Percentiles rank a stretch among this genome's conserved stretches.
Evolutionary conservation across 140 eudicot species (phyloP).

Genomic region (Flaveria floridana): DNA sequence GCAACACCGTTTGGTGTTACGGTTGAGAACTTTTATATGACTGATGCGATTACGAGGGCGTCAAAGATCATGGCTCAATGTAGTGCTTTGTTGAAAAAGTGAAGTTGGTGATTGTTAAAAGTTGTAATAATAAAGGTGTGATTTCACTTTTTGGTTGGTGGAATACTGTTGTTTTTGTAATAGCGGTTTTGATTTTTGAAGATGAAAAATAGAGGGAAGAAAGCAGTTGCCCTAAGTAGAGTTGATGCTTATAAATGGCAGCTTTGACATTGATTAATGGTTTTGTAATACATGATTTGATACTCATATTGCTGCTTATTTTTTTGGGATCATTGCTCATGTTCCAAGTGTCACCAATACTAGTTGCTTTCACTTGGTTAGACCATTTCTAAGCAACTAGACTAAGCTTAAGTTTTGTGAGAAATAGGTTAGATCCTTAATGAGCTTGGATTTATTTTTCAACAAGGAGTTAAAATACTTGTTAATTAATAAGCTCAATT

Average conservation of each 20-base stretch:
- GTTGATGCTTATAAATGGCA: conserved; percentile 58
- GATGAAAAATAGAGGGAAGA: background rate
- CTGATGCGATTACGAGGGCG: conserved; percentile 89
- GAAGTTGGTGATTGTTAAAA: conserved; percentile 22
- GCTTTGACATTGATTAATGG: conserved; percentile 28
- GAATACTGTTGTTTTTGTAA: conserved; percentile 7
- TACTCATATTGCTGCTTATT: background rate
- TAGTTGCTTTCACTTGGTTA: background rate
- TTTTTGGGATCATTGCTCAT: background rate
- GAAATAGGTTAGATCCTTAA: no score
- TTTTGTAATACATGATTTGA: conserved; percentile 18
- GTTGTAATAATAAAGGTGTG: conserved; percentile 42
- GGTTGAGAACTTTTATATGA: conserved; percentile 88
- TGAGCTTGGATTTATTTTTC: no score
- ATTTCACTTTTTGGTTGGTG: conserved; percentile 17
- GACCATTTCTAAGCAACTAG: background rate
- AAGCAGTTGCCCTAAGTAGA: conserved; percentile 36
- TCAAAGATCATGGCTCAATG: conserved; percentile 99
- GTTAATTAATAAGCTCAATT: no score
- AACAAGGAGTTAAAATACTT: no score
- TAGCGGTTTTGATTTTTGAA: conserved; percentile 16
- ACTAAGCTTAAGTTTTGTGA: no score
- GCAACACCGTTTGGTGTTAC: conserved; percentile 55
- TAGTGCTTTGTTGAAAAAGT: conserved; percentile 75
- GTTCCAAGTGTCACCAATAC: background rate